Percentiles rank a stretch among this genome's conserved stretches.
Evolutionary conservation across 331 rosid species (phyloP).

Genomic region (Acacia pycnantha): DNA sequence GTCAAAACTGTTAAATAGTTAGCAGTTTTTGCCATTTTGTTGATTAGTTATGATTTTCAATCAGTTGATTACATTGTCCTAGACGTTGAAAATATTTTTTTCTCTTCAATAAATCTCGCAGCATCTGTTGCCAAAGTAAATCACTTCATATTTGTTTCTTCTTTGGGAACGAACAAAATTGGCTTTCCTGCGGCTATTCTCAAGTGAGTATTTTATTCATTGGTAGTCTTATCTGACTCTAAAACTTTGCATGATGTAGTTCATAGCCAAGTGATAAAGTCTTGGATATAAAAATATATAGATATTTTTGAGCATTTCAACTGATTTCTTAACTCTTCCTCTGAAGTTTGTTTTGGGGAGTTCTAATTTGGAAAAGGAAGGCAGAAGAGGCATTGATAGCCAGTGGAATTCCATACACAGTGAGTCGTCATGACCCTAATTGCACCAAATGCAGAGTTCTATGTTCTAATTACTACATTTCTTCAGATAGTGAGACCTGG

Average conservation of each 20-base stretch:
- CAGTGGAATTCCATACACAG: constrained; percentile 92
- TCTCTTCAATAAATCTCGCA: constrained; percentile 29
- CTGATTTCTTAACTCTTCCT: constrained; percentile 32
- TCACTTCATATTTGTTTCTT: constrained; percentile 86
- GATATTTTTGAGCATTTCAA: constrained; percentile 16
- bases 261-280: constrained; percentile 15
- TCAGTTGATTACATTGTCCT: background rate
- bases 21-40: background rate
- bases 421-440: constrained; percentile 41
- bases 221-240: background rate
- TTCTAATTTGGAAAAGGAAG: constrained; percentile 89
- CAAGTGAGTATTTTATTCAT: constrained; percentile 59
- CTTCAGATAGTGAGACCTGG: constrained; percentile 98
- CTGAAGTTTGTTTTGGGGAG: constrained; percentile 95
- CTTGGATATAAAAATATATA: background rate
- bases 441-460: constrained; percentile 16
- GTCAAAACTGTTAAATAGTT: background rate
- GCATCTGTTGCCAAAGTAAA: constrained; percentile 71
- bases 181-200: constrained; percentile 97
- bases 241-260: constrained; percentile 23
- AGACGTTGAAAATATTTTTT: background rate
- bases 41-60: background rate
- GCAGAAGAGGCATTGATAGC: constrained; percentile 93
- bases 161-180: constrained; percentile 90
- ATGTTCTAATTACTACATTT: constrained; percentile 19